Conservation (phyloP, 73 alveolate species). For the Tetrahymena malaccensis region DNA sequence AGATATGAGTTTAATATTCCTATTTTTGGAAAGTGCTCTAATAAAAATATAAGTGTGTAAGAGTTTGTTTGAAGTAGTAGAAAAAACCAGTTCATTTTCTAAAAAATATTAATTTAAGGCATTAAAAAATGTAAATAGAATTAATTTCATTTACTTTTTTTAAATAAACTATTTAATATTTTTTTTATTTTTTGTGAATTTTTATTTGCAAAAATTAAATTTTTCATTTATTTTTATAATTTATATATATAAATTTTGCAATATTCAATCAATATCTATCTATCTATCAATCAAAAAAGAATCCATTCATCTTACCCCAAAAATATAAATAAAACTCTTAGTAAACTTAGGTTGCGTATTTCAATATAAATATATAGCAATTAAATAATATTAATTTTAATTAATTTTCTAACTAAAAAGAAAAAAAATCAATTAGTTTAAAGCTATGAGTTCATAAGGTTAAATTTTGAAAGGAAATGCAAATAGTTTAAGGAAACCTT, state of each 20-base stretch:
- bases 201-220: no score
- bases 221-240: no score
- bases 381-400: neutral
- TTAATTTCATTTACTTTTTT: no score
- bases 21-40: neutral
- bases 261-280: no score
- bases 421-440: neutral
- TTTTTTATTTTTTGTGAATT: no score
- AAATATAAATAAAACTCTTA: neutral
- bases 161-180: no score
- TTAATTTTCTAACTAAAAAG: neutral
- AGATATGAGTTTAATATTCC: neutral
- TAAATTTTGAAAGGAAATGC: neutral
- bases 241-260: no score
- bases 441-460: neutral
- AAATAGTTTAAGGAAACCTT: neutral
- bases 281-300: neutral
- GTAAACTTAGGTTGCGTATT: neutral
- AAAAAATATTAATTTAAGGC: no score
- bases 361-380: neutral
- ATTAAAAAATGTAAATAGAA: no score
- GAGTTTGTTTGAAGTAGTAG: neutral
- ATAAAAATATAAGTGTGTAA: no score
- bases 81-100: no score
- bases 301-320: neutral